Conservation (phyloP, 306 rosid species). For the Acacia crassicarpa region DNA sequence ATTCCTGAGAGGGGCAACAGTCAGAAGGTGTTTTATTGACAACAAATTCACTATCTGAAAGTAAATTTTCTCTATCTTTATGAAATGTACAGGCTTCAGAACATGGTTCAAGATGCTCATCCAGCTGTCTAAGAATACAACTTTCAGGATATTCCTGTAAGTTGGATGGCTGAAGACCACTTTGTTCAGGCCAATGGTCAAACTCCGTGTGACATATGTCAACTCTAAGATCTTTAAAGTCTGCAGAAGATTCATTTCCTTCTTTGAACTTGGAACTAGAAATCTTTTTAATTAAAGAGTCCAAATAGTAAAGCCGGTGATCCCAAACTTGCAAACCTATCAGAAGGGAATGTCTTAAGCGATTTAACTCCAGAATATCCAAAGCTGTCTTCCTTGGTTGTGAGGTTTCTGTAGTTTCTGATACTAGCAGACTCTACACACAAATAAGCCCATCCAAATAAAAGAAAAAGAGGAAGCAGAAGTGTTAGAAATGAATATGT, state of each 20-base stretch:
- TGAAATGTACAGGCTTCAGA: conserved; percentile 3
- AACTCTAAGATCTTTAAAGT: conserved; percentile 34
- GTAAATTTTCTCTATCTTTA: background rate
- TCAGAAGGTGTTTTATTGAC: conserved; percentile 18
- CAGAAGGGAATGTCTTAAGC: conserved; percentile 58
- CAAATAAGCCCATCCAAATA: background rate
- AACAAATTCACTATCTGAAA: conserved; percentile 39
- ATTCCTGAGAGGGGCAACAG: conserved; percentile 36
- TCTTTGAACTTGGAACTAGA: conserved; percentile 34
- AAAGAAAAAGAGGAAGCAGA: background rate
- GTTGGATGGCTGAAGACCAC: conserved; percentile 27
- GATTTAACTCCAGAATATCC: conserved; percentile 64
- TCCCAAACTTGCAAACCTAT: conserved; percentile 68
- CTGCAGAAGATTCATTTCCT: conserved; percentile 30
- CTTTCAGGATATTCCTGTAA: conserved; percentile 29
- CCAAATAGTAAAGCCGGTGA: conserved; percentile 49
- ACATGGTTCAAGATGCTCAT: conserved; percentile 19
- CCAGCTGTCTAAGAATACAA: conserved; percentile 25
- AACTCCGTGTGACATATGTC: conserved; percentile 33
- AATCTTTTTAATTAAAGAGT: conserved; percentile 43
- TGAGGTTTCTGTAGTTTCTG: conserved; percentile 43
- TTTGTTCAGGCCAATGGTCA: conserved; percentile 28
- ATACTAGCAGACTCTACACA: conserved; percentile 49
- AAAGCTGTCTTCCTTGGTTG: conserved; percentile 34
- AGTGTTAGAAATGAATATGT: conserved; percentile 14